Base-by-base conservation (phyloP, 768 basidiomycete genomes). In the Amanita exitialis region DNA sequence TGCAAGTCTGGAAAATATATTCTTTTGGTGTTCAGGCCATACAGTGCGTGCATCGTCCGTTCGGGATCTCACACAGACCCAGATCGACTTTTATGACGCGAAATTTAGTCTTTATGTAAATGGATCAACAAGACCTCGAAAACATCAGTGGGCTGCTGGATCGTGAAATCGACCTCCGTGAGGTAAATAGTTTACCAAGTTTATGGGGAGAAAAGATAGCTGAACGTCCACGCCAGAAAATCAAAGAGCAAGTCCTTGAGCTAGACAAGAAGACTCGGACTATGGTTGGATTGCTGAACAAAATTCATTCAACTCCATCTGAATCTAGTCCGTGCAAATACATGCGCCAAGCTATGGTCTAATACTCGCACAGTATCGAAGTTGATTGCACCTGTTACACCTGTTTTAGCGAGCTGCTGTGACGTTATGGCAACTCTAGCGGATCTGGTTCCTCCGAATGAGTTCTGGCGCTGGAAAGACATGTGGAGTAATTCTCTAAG, bases 391-490 rank as follows among this genome's bases (percentile, higher is more conserved):
- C 67, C 74, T 12, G 75, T 85, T 12, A 72, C 68, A 35, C 80
- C 83, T 1, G 66, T 78, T 7, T 61, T 90, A 25, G 59, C 64
- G 9, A 75, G 75, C 55, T 90, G 81, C 56, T 68, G 67, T 51
- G 76, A 73, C 16, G 74, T 69, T 6, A 74, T 63, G 8, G 66
- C 69, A 20, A 69, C 70, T 1, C 66, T 91, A n/a, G 80, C 79
- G 5, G 65, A 59, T 4, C 70, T 82, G 28, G 69, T 88, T 21
- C 88, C 88, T 25, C 71, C 70, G 27, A 79, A 84, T 57, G 84
- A 89, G 56, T 80, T 86, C 54, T 90, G 88, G 88, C 73, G 79
- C 51, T 90, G 84, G 84, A 88, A 85, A 62, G 86, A 89, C 21
- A 79, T 86, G 79, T 90, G 87, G 87, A 73, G 76, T 1, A 79